phyloP scores from a whole-genome alignment of 176 grass and related monocot genomes.

The Alopecurus myosuroides region DNA sequence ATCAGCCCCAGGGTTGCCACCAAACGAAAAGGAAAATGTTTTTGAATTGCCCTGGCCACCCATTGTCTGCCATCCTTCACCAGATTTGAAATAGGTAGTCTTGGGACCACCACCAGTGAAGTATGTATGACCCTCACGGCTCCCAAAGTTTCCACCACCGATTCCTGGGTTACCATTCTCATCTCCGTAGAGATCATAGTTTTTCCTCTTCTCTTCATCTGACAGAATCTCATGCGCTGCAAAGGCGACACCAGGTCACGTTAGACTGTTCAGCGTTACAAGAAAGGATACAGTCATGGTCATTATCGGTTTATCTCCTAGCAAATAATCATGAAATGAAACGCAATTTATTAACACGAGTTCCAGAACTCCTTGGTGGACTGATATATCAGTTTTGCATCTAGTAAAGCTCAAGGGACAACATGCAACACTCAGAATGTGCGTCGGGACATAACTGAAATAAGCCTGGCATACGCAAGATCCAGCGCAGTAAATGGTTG shows the following conservation, averaged over 20 bases:
- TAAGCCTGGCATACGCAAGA: not conserved
- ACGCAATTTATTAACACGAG: not conserved
- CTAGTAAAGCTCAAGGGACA: not conserved
- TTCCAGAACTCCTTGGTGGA: not conserved
- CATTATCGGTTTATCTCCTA: not conserved
- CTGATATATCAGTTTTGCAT: constrained; percentile 3
- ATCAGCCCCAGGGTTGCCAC: constrained; percentile 38
- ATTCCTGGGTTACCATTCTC: constrained; percentile 65
- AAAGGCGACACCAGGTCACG: not conserved
- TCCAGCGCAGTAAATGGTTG: not conserved
- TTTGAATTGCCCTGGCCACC: constrained; percentile 60
- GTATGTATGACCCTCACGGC: constrained; percentile 53
- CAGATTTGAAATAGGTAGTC: constrained; percentile 56
- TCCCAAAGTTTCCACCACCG: constrained; percentile 59
- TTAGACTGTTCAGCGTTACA: constrained; percentile 2
- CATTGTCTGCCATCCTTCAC: constrained; percentile 79
- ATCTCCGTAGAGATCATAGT: constrained; percentile 87
- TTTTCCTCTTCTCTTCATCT: constrained; percentile 98
- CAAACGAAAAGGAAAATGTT: constrained; percentile 90
- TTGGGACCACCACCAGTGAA: constrained; percentile 57
- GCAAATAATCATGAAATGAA: not conserved
- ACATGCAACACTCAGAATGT: not conserved
- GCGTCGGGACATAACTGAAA: not conserved
- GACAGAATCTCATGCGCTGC: constrained; percentile 93
- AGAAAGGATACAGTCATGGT: not conserved